Evolutionary conservation across 192 early-diverging fungal species (phyloP).

Genomic region (Spizellomyces punctatus): DNA sequence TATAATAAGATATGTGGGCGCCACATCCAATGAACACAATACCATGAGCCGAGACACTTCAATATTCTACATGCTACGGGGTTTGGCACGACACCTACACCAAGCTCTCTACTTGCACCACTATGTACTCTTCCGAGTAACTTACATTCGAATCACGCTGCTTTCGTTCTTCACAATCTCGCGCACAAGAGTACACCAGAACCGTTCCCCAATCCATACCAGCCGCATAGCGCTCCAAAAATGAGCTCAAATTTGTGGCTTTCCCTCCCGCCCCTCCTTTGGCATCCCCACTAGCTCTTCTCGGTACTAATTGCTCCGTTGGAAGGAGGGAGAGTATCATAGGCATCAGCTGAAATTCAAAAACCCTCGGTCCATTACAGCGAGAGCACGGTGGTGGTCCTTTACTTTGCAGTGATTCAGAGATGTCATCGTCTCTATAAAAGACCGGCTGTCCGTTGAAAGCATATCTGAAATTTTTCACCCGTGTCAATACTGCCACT

Average conservation of each 20-base stretch:
- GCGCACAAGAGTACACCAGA: conserved; percentile 75
- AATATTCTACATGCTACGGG: too few relatives aligned
- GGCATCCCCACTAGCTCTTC: conserved; percentile 28
- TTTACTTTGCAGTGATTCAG: conserved; percentile 5
- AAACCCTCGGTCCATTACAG: conserved; percentile 71
- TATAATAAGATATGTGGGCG: too few relatives aligned
- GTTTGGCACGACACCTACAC: too few relatives aligned
- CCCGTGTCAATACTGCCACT: neutral
- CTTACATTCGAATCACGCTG: conserved; percentile 14
- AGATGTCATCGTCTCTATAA: conserved; percentile 49
- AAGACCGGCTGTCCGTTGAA: conserved; percentile 71
- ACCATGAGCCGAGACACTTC: too few relatives aligned
- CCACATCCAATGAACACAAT: too few relatives aligned
- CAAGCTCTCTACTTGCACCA: conserved; percentile 34
- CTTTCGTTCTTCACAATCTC: conserved; percentile 66
- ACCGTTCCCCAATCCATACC: conserved; percentile 93
- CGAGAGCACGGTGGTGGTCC: conserved; percentile 62
- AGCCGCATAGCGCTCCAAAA: conserved; percentile 57
- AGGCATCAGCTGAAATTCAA: conserved; percentile 95
- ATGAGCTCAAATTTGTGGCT: conserved; percentile 7
- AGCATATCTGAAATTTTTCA: conserved; percentile 54
- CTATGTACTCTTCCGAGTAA: conserved; percentile 64
- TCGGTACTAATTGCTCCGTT: conserved; percentile 53
- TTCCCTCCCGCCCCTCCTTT: conserved; percentile 19
- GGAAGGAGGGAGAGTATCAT: conserved; percentile 73